Evolutionary conservation across 345 rosid genomes (phyloP), one percentile per base, ranked within the genome.

Genomic region (Erodium maritimum): DNA sequence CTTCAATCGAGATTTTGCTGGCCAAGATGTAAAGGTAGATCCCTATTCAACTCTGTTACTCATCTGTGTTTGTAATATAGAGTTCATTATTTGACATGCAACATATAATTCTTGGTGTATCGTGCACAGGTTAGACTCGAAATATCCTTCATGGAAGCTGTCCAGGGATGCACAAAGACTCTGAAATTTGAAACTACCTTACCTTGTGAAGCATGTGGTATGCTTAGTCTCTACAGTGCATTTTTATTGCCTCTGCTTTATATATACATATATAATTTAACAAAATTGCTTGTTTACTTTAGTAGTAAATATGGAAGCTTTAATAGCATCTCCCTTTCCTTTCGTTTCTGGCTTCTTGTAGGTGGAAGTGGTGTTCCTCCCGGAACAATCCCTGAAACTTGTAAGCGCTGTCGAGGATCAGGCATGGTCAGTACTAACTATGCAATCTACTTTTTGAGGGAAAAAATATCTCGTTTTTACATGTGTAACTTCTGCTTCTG

Each of bases 301-400:
- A 12, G 4, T 37, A 37, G 46, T 37, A 37, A 37, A 37, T 37
- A n/a, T 54, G 1, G 23, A 19, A 9, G 19, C 56, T 54, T n/a
- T n/a, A n/a, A n/a, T n/a, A n/a, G n/a, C n/a, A n/a, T n/a, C n/a
- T n/a, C n/a, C 17, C 19, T 54, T n/a, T 48, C 42, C 50, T 55
- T 17, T 16, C 20, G 60, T 55, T 58, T 60, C 46, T 37, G 46
- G 46, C 4, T n/a, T n/a, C n/a, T 37, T 59, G 60, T 56, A 94
- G 99, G 91, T 74, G 99, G 99, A 58, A 84, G 80, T 71, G 99
- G 99, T 65, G 84, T 87, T 50, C 99, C 99, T 59, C 95, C 97
- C 66, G 99, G 99, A 61, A 88, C 91, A 34, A 90, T 81, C 70
- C 97, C 96, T 59, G 91, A 87, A 72, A 79, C 62, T 61, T 94